A percentile compares a stretch with the other conserved stretches of the same genome.
Conservation (phyloP, 2,329 filamentous ascomycete species). For the Tolypocladium tundrense region DNA sequence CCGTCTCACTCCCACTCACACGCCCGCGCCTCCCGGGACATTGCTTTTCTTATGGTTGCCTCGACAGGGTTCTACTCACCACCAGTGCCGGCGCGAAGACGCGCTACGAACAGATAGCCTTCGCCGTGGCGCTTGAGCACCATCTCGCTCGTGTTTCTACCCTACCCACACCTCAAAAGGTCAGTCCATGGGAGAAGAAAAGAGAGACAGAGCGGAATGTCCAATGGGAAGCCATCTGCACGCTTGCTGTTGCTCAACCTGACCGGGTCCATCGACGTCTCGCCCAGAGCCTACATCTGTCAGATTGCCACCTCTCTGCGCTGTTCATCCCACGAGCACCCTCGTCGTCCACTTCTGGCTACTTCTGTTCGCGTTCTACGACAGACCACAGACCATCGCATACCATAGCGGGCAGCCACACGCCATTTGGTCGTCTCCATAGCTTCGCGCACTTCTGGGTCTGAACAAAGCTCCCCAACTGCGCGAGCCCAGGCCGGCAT, state of each 20-base stretch:
- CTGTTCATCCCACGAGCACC: background rate
- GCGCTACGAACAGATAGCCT: slow-evolving; percentile 1
- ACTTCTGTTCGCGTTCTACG: background rate
- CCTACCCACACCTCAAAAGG: slow-evolving; percentile 3
- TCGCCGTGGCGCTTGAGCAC: slow-evolving; percentile 2
- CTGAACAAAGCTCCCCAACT: background rate
- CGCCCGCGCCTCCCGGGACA: background rate
- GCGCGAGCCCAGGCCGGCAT: background rate
- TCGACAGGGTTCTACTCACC: slow-evolving; percentile 3
- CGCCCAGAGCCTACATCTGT: background rate
- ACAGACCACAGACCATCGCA: background rate
- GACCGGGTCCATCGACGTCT: background rate
- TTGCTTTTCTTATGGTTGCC: slow-evolving; percentile 6
- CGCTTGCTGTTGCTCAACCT: background rate
- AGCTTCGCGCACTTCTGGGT: background rate
- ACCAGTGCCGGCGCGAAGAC: slow-evolving; percentile 1
- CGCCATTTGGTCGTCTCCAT: background rate
- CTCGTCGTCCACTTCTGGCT: background rate
- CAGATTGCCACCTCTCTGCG: background rate
- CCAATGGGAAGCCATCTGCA: slow-evolving; percentile 5
- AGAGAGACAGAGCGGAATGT: background rate
- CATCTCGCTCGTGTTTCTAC: slow-evolving; percentile 3
- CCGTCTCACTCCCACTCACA: slow-evolving; percentile 3
- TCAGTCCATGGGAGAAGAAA: slow-evolving; percentile 4
- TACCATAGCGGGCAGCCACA: background rate